Evolutionary conservation across 768 basidiomycete genomes (phyloP), one percentile per base, ranked within the genome.

Genomic region (Leccinum subgranulosum): DNA sequence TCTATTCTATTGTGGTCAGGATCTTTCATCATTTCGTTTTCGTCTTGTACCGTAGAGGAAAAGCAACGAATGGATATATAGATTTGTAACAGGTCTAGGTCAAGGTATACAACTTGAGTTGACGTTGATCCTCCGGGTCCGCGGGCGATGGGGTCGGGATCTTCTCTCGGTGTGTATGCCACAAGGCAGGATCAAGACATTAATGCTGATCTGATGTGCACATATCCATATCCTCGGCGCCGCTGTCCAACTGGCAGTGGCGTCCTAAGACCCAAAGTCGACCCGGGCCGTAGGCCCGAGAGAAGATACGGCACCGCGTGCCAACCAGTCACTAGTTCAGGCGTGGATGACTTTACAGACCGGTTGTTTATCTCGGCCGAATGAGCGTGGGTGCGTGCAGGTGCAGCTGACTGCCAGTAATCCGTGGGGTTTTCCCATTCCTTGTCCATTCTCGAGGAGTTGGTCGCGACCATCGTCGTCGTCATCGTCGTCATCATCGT

Each of bases 41-140:
- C 23, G 45, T 25, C 45, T 23, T 46, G 63, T 65, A 64, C 51
- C 28, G 6, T 52, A 59, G 54, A 51, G 15, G 47, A 27, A 36
- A 43, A 28, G 43, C 39, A 46, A 7, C n/a, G 12, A 46, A 46
- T 3, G 45, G 45, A 46, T 46, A 46, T 46, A 46, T 21, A 46
- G 45, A 46, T 23, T 43, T 43, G 41, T 43, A 23, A 43, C n/a
- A 39, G 19, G 41, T 19, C n/a, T 19, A 41, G 39, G n/a, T 41
- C 9, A 23, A 43, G 19, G 41, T 43, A 41, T 41, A 39, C 36
- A 17, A 4, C 17, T 39, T 39, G 36, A 39, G 36, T 39, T 9
- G 36, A n/a, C 36, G 17, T 36, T 36, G 34, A 15, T 36, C 15
- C 33, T 34, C 33, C 14, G 14, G 14, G 5, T 3, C 17, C 36